Conservation (phyloP, 371 early-diverging fungal species). For the Saksenaea vasiformis region DNA sequence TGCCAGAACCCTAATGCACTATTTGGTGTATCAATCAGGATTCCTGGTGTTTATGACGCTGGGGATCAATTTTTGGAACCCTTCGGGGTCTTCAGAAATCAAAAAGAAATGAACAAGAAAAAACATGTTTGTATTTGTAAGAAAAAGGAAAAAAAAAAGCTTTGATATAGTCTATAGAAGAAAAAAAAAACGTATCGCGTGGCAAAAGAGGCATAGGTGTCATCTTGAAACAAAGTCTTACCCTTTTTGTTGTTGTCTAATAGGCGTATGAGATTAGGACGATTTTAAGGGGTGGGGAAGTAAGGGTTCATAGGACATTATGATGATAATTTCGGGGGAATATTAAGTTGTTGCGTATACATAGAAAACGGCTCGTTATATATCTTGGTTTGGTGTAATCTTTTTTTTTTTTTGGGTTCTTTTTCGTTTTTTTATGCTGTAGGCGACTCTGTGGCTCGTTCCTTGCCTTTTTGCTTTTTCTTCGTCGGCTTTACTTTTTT, state of each 20-base stretch:
- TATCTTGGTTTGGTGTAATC: too few relatives aligned
- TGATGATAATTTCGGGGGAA: background rate
- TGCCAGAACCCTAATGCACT: slow-evolving; percentile 7
- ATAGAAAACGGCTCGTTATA: background rate
- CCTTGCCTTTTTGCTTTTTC: background rate
- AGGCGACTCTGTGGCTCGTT: background rate
- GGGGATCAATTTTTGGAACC: slow-evolving; percentile 14
- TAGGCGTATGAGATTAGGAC: background rate
- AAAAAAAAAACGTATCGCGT: background rate
- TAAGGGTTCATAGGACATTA: slow-evolving; percentile 2
- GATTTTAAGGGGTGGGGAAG: background rate
- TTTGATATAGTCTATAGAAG: background rate
- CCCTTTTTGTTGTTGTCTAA: background rate
- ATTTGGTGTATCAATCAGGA: slow-evolving; percentile 5
- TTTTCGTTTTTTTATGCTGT: background rate
- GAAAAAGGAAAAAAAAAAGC: slow-evolving; percentile 3
- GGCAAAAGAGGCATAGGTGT: slow-evolving; percentile 4
- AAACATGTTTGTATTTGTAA: background rate
- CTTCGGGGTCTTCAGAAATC: slow-evolving; percentile 10
- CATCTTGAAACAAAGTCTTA: slow-evolving; percentile 5
- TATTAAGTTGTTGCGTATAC: slow-evolving; percentile 3
- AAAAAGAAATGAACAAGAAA: slow-evolving; percentile 6
- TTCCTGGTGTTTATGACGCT: slow-evolving; percentile 1
- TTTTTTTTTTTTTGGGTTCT: background rate
- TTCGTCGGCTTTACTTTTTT: background rate